A percentile compares a stretch with the other conserved stretches of the same genome.
phyloP scores from a whole-genome alignment of 2,329 filamentous ascomycete species.

The Colletotrichum cordylinicola region DNA sequence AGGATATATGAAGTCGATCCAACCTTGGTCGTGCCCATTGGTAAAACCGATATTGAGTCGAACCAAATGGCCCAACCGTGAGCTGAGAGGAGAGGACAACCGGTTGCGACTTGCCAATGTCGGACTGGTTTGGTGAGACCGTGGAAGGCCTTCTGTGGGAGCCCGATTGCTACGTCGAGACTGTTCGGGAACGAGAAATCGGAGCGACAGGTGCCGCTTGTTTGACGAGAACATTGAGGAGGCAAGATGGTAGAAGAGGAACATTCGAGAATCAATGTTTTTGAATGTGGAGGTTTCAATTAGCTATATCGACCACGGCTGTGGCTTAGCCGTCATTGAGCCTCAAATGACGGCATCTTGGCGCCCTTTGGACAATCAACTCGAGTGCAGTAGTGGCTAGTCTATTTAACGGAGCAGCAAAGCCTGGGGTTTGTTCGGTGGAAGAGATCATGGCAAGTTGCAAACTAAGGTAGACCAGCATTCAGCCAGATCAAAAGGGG shows the following conservation, averaged over 20 bases:
- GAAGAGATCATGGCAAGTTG: background rate
- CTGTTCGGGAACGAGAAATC: background rate
- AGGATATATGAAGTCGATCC: slow-evolving; percentile 5
- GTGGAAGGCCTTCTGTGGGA: background rate
- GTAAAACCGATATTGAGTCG: background rate
- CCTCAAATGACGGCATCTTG: background rate
- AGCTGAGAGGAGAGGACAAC: background rate
- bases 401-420: background rate
- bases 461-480: background rate
- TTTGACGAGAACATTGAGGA: background rate
- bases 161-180: background rate
- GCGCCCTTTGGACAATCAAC: background rate
- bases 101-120: slow-evolving; percentile 4
- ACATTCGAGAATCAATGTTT: background rate
- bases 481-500: background rate
- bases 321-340: background rate
- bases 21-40: background rate
- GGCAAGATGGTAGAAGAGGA: background rate
- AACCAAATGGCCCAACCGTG: background rate
- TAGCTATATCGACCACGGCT: background rate
- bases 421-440: background rate
- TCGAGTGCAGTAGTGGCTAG: background rate
- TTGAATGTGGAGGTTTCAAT: background rate
- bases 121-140: background rate
- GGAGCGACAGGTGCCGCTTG: background rate